Percentiles rank a stretch among this genome's conserved stretches.
Conservation (phyloP, 1,139 yeast genomes). For the Blastobotrys illinoisensis region DNA sequence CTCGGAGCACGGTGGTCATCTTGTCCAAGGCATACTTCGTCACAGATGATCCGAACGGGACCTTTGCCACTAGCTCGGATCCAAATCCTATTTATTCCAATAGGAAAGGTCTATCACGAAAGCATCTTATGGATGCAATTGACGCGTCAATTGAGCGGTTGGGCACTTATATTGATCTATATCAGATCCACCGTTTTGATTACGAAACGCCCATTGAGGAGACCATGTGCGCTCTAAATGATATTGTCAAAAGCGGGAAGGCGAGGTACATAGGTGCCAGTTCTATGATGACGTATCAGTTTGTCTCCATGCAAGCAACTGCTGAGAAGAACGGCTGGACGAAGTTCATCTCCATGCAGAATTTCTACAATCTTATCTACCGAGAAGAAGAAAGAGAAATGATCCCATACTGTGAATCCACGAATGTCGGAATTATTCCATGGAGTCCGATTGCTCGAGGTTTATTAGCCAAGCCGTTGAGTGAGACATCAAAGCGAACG, state of each 20-base stretch:
- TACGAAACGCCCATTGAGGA: too few species aligned
- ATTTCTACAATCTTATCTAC: slow-evolving; percentile 48
- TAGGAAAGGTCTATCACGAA: slow-evolving; percentile 39
- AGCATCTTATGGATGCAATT: slow-evolving; percentile 48
- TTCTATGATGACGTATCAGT: slow-evolving; percentile 39
- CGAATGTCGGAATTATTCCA: slow-evolving; percentile 46
- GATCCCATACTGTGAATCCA: slow-evolving; percentile 47
- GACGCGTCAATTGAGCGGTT: slow-evolving; percentile 50
- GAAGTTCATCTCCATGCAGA: slow-evolving; percentile 56
- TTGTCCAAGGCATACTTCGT: slow-evolving; percentile 24
- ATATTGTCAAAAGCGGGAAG: slow-evolving; percentile 43
- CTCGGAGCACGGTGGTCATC: slow-evolving; percentile 35
- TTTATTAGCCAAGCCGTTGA: slow-evolving; percentile 39
- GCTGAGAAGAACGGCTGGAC: slow-evolving; percentile 51
- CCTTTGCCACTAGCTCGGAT: background rate
- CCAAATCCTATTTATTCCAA: slow-evolving; percentile 19
- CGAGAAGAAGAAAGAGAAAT: slow-evolving; percentile 59
- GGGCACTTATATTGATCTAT: slow-evolving; percentile 68
- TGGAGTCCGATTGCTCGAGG: slow-evolving; percentile 51
- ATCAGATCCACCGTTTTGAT: slow-evolving; percentile 63
- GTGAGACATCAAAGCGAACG: background rate
- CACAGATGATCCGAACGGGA: slow-evolving; percentile 39
- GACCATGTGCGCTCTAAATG: slow-evolving; percentile 51
- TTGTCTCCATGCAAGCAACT: slow-evolving; percentile 44
- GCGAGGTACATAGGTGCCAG: slow-evolving; percentile 56